Conservation (phyloP, 2,329 filamentous ascomycete genomes). For the Tolypocladium tropicale region DNA sequence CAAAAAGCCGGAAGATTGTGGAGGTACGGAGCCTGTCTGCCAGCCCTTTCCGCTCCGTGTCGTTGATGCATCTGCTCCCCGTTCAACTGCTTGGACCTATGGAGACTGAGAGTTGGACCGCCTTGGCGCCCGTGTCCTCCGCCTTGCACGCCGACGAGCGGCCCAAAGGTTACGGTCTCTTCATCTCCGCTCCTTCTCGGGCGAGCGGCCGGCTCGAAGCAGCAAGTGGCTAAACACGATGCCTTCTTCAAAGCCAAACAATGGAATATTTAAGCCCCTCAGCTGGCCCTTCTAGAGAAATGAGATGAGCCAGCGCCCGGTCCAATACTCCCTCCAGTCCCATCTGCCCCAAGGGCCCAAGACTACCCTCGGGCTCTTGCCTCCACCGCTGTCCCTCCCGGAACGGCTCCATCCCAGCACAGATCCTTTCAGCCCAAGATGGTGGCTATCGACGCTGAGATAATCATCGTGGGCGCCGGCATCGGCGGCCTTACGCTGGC, state of each 20-base stretch:
- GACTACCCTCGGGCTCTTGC: neutral
- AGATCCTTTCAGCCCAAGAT: neutral
- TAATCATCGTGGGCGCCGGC: constrained; percentile 13
- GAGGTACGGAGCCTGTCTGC: no score
- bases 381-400: neutral
- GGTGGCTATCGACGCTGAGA: constrained; percentile 4
- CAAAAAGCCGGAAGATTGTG: no score
- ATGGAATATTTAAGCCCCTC: neutral
- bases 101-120: neutral
- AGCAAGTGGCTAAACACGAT: neutral
- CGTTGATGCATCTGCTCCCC: neutral
- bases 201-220: neutral
- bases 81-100: neutral
- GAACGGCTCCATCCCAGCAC: neutral
- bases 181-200: neutral
- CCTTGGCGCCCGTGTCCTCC: neutral
- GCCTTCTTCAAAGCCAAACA: neutral
- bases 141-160: neutral
- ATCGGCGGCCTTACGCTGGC: constrained; percentile 11
- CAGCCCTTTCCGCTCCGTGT: neutral
- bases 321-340: neutral
- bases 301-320: neutral
- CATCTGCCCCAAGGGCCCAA: neutral
- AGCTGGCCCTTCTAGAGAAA: neutral
- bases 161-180: neutral